Conservation (phyloP, 2,329 filamentous ascomycete species). For the Paraphoma sp. region DNA sequence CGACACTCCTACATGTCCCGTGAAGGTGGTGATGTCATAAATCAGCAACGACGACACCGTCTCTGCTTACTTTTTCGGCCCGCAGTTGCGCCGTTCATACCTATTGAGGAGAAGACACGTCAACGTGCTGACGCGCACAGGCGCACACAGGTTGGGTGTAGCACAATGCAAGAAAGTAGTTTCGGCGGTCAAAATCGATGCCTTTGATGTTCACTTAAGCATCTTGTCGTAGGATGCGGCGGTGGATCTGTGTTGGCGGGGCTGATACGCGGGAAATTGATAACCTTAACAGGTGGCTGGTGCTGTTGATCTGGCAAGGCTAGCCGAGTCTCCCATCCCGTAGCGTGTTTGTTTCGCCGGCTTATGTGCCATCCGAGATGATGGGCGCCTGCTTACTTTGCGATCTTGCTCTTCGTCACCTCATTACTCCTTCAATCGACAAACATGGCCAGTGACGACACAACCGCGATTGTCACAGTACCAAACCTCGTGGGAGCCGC, state of each 20-base stretch:
- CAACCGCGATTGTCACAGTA: conserved; percentile 1
- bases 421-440: neutral
- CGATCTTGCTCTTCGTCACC: neutral
- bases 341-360: neutral
- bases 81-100: neutral
- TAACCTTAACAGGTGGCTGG: neutral
- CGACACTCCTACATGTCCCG: neutral
- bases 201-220: neutral
- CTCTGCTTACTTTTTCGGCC: neutral
- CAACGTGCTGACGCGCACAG: neutral
- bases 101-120: no score
- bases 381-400: neutral
- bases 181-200: neutral
- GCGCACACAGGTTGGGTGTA: neutral
- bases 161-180: neutral
- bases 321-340: neutral
- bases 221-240: neutral
- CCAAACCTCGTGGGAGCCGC: conserved; percentile 10
- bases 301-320: neutral
- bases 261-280: neutral
- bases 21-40: neutral
- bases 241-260: neutral
- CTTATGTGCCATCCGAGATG: neutral
- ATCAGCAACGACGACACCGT: neutral
- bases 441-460: conserved; percentile 1